These are phyloP conservation scores for Lepidium sativum DNA, from an alignment of 345 rosid species.

Conservation along the genomic window DNA sequence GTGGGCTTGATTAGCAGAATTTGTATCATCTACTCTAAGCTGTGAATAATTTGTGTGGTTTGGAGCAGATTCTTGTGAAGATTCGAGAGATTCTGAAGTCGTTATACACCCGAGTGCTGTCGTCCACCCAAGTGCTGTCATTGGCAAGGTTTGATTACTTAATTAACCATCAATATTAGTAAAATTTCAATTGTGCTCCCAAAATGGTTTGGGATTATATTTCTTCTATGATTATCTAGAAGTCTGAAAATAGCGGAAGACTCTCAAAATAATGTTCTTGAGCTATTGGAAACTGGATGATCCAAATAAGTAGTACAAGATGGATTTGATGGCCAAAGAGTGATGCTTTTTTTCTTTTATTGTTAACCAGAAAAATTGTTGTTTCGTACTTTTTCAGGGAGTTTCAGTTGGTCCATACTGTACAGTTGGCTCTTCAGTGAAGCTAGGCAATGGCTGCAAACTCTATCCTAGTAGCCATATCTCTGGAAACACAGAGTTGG, in stretches of 20 bases:
- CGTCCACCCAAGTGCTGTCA: slow-evolving; percentile 67
- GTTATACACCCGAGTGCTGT: slow-evolving; percentile 62
- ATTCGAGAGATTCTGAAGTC: slow-evolving; percentile 20
- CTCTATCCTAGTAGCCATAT: slow-evolving; percentile 71
- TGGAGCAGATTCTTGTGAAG: slow-evolving; percentile 30
- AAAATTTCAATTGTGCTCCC: neutral
- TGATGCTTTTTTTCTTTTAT: slow-evolving; percentile 10
- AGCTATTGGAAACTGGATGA: neutral
- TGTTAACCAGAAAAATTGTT: neutral
- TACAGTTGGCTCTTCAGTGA: slow-evolving; percentile 69
- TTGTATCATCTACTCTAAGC: neutral
- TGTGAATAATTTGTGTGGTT: neutral
- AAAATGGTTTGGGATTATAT: neutral
- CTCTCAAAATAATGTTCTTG: neutral
- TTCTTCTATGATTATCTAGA: neutral
- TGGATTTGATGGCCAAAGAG: neutral
- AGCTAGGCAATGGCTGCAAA: slow-evolving; percentile 66
- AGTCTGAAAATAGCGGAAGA: neutral
- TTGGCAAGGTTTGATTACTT: slow-evolving; percentile 66
- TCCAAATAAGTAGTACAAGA: neutral
- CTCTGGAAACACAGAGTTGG: slow-evolving; percentile 69
- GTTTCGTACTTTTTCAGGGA: slow-evolving; percentile 32
- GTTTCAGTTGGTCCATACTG: slow-evolving; percentile 80
- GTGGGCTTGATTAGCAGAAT: neutral
- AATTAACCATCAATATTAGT: too few relatives aligned